Conservation (phyloP, 2,329 filamentous ascomycete species). For the Knoxdaviesia capensis region DNA sequence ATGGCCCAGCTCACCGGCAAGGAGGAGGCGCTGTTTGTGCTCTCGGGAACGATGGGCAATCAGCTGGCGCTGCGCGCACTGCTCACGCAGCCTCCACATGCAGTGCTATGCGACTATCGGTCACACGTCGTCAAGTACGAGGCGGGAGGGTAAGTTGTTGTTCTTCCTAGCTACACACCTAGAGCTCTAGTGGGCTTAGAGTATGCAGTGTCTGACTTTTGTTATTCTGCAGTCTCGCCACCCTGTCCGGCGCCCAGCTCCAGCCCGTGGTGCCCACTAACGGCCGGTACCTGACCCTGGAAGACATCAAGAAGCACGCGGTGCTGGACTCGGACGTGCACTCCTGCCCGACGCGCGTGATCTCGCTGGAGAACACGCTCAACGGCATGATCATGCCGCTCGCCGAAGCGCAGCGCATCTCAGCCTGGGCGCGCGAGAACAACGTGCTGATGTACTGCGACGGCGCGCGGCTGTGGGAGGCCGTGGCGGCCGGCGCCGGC, state of each 20-base stretch:
- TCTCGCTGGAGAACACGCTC: conserved; percentile 74
- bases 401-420: conserved; percentile 46
- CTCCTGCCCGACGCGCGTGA: conserved; percentile 58
- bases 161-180: neutral
- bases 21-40: conserved; percentile 57
- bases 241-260: conserved; percentile 50
- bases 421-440: conserved; percentile 43
- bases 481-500: conserved; percentile 48
- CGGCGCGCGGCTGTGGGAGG: conserved; percentile 68
- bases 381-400: conserved; percentile 63
- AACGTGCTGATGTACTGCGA: conserved; percentile 56
- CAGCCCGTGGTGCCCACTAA: conserved; percentile 49
- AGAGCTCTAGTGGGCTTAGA: neutral
- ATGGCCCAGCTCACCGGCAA: conserved; percentile 57
- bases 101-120: conserved; percentile 58
- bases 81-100: conserved; percentile 59
- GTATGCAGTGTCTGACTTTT: neutral
- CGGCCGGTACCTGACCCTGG: conserved; percentile 51
- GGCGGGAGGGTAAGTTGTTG: conserved; percentile 30
- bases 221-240: conserved; percentile 34
- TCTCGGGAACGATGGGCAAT: conserved; percentile 90
- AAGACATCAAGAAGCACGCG: conserved; percentile 50
- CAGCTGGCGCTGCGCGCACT: conserved; percentile 66
- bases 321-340: conserved; percentile 53
- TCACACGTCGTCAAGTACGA: conserved; percentile 57